Conservation (phyloP, 352 stramenopile genomes). For the Achlya hypogyna region DNA sequence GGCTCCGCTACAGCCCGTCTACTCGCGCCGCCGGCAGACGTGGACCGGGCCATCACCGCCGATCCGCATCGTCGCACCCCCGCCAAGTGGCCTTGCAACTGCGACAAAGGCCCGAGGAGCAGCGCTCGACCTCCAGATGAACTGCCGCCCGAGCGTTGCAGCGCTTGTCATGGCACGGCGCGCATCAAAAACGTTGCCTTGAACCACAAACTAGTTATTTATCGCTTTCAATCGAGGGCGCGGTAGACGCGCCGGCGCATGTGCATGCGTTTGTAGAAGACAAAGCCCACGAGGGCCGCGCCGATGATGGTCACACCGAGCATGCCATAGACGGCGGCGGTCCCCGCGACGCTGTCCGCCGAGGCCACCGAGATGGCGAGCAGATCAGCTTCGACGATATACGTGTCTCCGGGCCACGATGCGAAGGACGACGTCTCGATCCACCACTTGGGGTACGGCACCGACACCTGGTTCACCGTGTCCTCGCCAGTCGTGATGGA, state of each 20-base stretch:
- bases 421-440: conserved; percentile 4
- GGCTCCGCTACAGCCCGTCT: neutral
- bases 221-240: neutral
- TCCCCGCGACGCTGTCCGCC: neutral
- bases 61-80: no score
- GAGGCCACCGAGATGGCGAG: neutral
- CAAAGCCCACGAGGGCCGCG: neutral
- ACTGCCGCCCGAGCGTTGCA: no score
- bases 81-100: neutral
- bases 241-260: neutral
- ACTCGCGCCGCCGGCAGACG: neutral
- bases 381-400: neutral
- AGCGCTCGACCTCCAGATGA: no score
- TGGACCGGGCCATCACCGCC: no score
- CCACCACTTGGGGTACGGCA: conserved; percentile 17
- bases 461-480: neutral
- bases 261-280: neutral
- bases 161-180: neutral
- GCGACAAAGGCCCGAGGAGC: neutral
- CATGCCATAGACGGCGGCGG: neutral
- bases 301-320: neutral
- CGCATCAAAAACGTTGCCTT: neutral
- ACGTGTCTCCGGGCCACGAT: neutral
- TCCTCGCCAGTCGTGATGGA: conserved; percentile 4
- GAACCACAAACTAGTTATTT: no score